Conservation (phyloP, 345 rosid genomes). For the Xanthoceras sorbifolium region DNA sequence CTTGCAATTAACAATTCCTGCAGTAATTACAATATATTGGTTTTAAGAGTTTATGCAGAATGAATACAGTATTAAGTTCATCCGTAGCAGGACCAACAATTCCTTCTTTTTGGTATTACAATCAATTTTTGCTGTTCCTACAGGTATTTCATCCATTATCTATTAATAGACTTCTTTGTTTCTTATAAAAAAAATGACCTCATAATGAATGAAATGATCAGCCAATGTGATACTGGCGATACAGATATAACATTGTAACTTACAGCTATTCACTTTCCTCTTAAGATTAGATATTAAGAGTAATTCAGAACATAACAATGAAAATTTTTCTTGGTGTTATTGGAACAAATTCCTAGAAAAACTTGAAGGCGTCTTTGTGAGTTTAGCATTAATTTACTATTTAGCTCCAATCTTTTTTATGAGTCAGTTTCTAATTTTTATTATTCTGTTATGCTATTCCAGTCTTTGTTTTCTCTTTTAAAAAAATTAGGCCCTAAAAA, state of each 20-base stretch:
- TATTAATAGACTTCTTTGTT: not conserved
- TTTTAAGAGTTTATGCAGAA: not conserved
- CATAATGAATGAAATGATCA: too few relatives aligned
- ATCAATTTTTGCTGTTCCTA: not conserved
- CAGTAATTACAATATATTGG: conserved; percentile 32
- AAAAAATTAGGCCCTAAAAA: not conserved
- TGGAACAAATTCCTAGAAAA: not conserved
- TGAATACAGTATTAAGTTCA: not conserved
- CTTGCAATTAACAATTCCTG: conserved; percentile 94
- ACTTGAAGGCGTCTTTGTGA: not conserved
- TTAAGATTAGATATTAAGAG: not conserved
- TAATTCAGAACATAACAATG: not conserved
- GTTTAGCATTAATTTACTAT: not conserved
- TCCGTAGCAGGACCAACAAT: not conserved
- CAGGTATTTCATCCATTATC: not conserved
- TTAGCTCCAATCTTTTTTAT: not conserved
- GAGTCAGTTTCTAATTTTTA: not conserved
- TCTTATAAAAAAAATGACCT: too few relatives aligned
- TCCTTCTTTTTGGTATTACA: not conserved
- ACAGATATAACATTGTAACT: too few relatives aligned
- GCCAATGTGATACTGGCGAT: too few relatives aligned
- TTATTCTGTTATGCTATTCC: not conserved
- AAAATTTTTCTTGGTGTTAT: not conserved
- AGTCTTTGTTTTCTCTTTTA: not conserved
- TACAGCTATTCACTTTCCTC: not conserved